Conservation (phyloP, 768 basidiomycete genomes). For the Stropharia rugosoannulata region DNA sequence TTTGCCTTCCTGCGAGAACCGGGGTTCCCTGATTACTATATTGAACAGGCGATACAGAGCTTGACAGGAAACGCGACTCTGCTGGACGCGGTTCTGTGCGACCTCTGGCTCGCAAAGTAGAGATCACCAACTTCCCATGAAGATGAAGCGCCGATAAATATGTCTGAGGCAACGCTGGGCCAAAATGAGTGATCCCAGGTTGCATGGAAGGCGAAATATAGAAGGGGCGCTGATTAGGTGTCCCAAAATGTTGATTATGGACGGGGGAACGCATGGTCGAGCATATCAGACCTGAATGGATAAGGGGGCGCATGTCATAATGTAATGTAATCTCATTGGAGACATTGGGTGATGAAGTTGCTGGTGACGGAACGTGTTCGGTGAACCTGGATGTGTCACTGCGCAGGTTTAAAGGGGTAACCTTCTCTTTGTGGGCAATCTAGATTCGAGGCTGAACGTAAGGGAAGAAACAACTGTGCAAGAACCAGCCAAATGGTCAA, state of each 20-base stretch:
- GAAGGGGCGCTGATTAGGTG: not conserved
- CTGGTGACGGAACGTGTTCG: conserved; percentile 10
- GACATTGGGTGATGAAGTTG: conserved; percentile 13
- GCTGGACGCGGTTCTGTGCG: conserved; percentile 1
- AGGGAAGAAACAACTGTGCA: conserved; percentile 35
- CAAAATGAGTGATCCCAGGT: conserved; percentile 41
- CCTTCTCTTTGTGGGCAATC: conserved; percentile 66
- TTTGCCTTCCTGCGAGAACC: conserved; percentile 1
- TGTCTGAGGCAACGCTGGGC: conserved; percentile 71
- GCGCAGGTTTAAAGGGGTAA: too few relatives aligned
- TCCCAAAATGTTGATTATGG: conserved; percentile 1
- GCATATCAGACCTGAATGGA: not conserved
- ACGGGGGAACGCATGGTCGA: conserved; percentile 6
- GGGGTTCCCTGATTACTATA: not conserved
- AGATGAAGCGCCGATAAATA: conserved; percentile 18
- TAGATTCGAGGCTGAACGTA: conserved; percentile 61
- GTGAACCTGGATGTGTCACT: conserved; percentile 8
- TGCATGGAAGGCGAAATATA: conserved; percentile 2
- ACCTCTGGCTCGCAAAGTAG: not conserved
- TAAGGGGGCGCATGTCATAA: conserved; percentile 7
- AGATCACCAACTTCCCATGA: not conserved
- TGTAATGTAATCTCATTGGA: conserved; percentile 15
- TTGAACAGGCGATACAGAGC: conserved; percentile 15
- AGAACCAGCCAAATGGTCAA: not conserved
- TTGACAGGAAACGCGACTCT: conserved; percentile 11